Percentiles rank a stretch among this genome's conserved stretches.
These are phyloP conservation scores for Aspergillus kassunensis DNA, from an alignment of 495 filamentous ascomycete genomes.

Conservation along the genomic window DNA sequence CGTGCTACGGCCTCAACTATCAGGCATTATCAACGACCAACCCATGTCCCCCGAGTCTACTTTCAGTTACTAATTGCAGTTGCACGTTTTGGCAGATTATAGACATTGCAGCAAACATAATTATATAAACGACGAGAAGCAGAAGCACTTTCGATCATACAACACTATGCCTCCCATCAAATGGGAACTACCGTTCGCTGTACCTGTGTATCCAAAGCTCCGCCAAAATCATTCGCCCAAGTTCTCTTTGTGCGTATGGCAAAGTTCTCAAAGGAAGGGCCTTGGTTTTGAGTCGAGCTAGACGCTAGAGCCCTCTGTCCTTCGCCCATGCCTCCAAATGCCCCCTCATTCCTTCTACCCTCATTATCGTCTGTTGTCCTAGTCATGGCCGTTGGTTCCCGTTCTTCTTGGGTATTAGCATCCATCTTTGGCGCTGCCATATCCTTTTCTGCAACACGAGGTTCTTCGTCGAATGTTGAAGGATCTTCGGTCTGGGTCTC, in stretches of 20 bases:
- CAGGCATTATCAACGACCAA: background rate
- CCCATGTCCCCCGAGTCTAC: too few relatives aligned
- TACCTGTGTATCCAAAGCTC: background rate
- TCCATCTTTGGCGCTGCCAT: constrained; percentile 10
- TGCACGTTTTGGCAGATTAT: background rate
- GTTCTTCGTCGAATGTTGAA: background rate
- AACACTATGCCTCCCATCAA: background rate
- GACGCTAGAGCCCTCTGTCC: background rate
- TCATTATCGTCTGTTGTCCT: background rate
- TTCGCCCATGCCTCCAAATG: background rate
- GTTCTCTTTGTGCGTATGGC: background rate
- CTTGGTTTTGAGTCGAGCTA: background rate
- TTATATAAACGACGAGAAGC: background rate
- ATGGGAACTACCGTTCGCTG: constrained; percentile 15
- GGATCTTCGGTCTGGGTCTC: background rate
- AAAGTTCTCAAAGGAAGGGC: background rate
- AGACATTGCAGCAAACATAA: background rate
- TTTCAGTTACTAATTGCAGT: too few relatives aligned
- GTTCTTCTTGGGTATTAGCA: background rate
- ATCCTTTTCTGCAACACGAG: background rate
- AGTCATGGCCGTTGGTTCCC: background rate
- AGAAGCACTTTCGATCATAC: background rate
- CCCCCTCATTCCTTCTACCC: background rate
- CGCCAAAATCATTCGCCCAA: background rate
- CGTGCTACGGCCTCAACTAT: constrained; percentile 22